Conservation (phyloP, 2,329 filamentous ascomycete genomes). For the Penicillium verrucosum region DNA sequence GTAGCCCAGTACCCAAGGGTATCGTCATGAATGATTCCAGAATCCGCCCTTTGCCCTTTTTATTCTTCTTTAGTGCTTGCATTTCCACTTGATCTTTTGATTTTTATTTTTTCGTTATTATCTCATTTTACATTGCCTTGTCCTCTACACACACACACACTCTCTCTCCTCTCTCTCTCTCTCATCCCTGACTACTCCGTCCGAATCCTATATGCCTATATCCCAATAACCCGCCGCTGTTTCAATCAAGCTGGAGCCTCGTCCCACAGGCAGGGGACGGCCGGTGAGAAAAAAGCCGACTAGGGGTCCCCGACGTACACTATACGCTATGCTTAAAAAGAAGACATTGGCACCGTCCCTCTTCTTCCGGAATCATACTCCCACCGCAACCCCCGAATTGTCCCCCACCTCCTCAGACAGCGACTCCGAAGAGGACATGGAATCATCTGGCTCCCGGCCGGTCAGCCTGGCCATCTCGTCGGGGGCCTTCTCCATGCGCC, state of each 20-base stretch:
- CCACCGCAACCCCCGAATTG: constrained; percentile 45
- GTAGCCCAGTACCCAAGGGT: constrained; percentile 3
- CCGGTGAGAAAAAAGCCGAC: constrained; percentile 24
- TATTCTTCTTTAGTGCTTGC: constrained; percentile 5
- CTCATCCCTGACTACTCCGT: neutral
- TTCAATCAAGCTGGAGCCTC: constrained; percentile 20
- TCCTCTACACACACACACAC: no score
- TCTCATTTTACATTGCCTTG: neutral
- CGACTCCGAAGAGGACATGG: constrained; percentile 47
- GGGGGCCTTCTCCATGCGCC: constrained; percentile 52
- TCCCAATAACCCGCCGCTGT: constrained; percentile 12
- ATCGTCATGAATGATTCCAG: constrained; percentile 23
- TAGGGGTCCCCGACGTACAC: constrained; percentile 23
- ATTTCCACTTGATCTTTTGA: neutral
- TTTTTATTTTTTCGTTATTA: neutral
- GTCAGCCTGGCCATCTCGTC: constrained; percentile 43
- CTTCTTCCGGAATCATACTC: constrained; percentile 40
- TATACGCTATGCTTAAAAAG: constrained; percentile 41
- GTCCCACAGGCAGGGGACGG: constrained; percentile 19
- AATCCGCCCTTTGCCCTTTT: constrained; percentile 11
- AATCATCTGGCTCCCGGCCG: constrained; percentile 42
- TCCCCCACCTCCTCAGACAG: constrained; percentile 43
- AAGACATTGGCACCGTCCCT: constrained; percentile 32
- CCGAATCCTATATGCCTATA: neutral
- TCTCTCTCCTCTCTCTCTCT: neutral